Conservation (phyloP, 2,329 filamentous ascomycete species). For the Aureobasidium sp. region DNA sequence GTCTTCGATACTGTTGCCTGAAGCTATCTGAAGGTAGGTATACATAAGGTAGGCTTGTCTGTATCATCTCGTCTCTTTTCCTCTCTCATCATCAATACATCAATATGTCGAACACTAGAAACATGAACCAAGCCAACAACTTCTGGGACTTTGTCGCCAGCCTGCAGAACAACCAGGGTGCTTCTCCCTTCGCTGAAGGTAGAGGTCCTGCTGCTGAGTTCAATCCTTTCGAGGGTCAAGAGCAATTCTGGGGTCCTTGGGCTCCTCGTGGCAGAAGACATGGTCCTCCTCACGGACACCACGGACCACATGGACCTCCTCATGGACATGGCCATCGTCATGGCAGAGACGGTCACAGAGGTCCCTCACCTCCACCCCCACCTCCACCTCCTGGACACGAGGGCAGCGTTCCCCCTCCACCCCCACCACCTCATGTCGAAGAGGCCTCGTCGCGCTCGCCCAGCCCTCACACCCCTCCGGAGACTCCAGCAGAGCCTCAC, state of each 20-base stretch:
- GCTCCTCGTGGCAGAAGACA: constrained; percentile 17
- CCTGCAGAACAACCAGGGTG: constrained; percentile 28
- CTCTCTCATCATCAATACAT: not conserved
- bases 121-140: constrained; percentile 31
- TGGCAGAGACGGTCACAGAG: constrained; percentile 3
- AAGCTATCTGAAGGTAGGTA: not conserved
- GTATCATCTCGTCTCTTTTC: not conserved
- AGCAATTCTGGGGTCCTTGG: constrained; percentile 26
- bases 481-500: constrained; percentile 18
- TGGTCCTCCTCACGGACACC: not conserved
- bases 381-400: constrained; percentile 11
- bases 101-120: constrained; percentile 15
- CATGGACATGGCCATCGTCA: constrained; percentile 11
- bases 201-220: constrained; percentile 16
- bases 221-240: constrained; percentile 1
- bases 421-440: constrained; percentile 16
- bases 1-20: constrained; percentile 8
- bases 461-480: constrained; percentile 17
- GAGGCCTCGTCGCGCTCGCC: constrained; percentile 11
- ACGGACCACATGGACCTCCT: not conserved
- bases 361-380: not conserved
- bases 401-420: not conserved
- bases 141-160: constrained; percentile 49
- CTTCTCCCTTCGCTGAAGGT: constrained; percentile 2
- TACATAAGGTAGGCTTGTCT: constrained; percentile 1